phyloP scores from a whole-genome alignment of 352 stramenopile species.

The Globisporangium rhizosaccharum region DNA sequence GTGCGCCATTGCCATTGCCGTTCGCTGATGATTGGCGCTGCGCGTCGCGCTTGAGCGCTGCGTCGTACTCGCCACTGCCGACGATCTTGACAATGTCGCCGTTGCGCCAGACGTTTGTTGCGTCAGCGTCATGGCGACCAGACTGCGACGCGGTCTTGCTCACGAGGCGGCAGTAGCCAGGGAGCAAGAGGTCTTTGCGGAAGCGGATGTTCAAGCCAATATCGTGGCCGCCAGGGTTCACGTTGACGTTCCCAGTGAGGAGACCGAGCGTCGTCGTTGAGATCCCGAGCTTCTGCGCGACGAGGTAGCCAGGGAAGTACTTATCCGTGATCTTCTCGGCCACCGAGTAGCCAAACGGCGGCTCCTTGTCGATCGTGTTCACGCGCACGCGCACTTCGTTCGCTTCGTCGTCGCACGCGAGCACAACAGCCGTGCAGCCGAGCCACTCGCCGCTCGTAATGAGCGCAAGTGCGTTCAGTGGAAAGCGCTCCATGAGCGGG shows the following conservation, averaged over 20 bases:
- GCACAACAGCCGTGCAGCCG: slow-evolving; percentile 83
- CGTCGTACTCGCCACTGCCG: slow-evolving; percentile 61
- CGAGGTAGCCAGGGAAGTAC: slow-evolving; percentile 64
- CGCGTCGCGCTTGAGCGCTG: slow-evolving; percentile 18
- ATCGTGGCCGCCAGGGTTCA: slow-evolving; percentile 92
- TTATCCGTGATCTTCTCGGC: slow-evolving; percentile 90
- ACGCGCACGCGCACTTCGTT: slow-evolving; percentile 88
- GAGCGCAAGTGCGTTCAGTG: slow-evolving; percentile 79
- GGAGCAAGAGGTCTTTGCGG: slow-evolving; percentile 83
- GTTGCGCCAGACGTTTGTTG: slow-evolving; percentile 77
- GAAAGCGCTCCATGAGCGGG: slow-evolving; percentile 89
- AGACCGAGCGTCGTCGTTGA: slow-evolving; percentile 89
- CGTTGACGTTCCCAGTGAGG: slow-evolving; percentile 90
- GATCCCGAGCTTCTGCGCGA: slow-evolving; percentile 90
- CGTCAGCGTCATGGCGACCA: slow-evolving; percentile 16
- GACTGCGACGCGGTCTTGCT: slow-evolving; percentile 15
- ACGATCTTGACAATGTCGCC: slow-evolving; percentile 92
- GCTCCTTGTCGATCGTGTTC: slow-evolving; percentile 90
- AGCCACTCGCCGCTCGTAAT: slow-evolving; percentile 89
- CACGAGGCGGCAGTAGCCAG: slow-evolving; percentile 89
- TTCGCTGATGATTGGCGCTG: neutral
- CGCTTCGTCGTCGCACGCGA: slow-evolving; percentile 44
- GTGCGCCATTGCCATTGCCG: neutral
- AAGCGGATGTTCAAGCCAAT: slow-evolving; percentile 82
- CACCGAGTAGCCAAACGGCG: slow-evolving; percentile 96